Evolutionary conservation across 2,329 filamentous ascomycete genomes (phyloP).

Genomic region (Talaromyces sp.): DNA sequence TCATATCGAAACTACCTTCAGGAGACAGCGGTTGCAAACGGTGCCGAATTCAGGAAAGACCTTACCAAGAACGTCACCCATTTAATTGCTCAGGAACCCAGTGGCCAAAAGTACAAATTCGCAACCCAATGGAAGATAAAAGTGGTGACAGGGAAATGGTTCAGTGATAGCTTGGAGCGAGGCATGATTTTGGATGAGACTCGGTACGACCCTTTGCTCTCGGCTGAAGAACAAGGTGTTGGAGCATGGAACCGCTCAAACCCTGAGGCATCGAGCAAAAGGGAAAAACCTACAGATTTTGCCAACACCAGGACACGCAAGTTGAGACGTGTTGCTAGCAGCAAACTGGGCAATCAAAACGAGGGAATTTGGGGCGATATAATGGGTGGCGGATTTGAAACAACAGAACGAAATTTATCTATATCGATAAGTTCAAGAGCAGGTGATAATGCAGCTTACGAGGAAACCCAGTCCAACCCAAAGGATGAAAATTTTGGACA

Average conservation of each 20-base stretch:
- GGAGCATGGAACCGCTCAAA: conserved; percentile 65
- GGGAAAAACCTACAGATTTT: conserved; percentile 39
- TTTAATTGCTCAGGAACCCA: conserved; percentile 70
- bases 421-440: conserved; percentile 21
- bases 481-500: conserved; percentile 34
- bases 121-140: conserved; percentile 78
- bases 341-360: conserved; percentile 72
- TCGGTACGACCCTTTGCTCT: conserved; percentile 72
- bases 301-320: conserved; percentile 66
- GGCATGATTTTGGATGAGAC: conserved; percentile 87
- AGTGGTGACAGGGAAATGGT: conserved; percentile 78
- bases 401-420: conserved; percentile 19
- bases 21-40: conserved; percentile 61
- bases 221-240: conserved; percentile 64
- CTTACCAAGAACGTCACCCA: conserved; percentile 83
- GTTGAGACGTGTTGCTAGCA: conserved; percentile 79
- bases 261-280: conserved; percentile 18
- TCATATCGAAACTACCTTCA: conserved; percentile 66
- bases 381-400: conserved; percentile 46
- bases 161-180: conserved; percentile 72
- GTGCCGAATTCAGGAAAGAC: conserved; percentile 81
- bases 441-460: conserved; percentile 13
- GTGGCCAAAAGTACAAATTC: conserved; percentile 84
- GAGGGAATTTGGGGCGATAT: conserved; percentile 90
- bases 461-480: conserved; percentile 22